Conservation (phyloP, 345 rosid genomes). For the Camelina laxa region DNA sequence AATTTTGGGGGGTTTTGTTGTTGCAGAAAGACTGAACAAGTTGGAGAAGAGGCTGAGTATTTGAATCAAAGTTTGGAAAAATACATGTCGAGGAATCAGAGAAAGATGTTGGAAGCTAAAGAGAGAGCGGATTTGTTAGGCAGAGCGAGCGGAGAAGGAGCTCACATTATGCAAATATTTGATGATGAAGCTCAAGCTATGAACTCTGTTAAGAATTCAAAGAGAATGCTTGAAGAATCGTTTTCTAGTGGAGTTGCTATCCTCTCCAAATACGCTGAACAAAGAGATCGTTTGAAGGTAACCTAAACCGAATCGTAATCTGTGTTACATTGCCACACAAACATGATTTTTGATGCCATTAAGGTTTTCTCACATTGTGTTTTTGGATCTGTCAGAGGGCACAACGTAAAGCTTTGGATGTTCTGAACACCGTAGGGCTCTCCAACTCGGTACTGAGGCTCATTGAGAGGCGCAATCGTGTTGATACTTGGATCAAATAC, state of each 20-base stretch:
- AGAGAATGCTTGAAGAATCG: conserved; percentile 84
- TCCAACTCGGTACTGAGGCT: conserved; percentile 90
- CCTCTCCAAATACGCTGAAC: conserved; percentile 84
- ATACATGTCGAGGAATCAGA: conserved; percentile 68
- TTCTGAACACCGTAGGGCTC: conserved; percentile 88
- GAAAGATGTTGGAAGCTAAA: conserved; percentile 70
- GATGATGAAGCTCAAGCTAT: conserved; percentile 95
- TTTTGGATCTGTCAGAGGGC: conserved; percentile 56
- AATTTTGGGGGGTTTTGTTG: not conserved
- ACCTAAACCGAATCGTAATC: too few species aligned
- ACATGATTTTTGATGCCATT: not conserved
- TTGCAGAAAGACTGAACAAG: conserved; percentile 75
- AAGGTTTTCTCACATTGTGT: not conserved
- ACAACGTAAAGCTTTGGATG: conserved; percentile 89
- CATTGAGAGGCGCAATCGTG: conserved; percentile 89
- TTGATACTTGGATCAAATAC: conserved; percentile 87
- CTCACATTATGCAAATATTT: conserved; percentile 80
- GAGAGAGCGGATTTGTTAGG: conserved; percentile 90
- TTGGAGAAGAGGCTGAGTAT: conserved; percentile 85
- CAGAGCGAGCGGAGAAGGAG: conserved; percentile 75
- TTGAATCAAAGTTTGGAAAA: conserved; percentile 78
- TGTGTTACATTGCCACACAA: not conserved
- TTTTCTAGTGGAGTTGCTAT: conserved; percentile 79
- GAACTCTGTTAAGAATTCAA: conserved; percentile 82
- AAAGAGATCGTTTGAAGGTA: conserved; percentile 94